phyloP scores from a whole-genome alignment of 306 rosid species.

The Vicia sativa region DNA sequence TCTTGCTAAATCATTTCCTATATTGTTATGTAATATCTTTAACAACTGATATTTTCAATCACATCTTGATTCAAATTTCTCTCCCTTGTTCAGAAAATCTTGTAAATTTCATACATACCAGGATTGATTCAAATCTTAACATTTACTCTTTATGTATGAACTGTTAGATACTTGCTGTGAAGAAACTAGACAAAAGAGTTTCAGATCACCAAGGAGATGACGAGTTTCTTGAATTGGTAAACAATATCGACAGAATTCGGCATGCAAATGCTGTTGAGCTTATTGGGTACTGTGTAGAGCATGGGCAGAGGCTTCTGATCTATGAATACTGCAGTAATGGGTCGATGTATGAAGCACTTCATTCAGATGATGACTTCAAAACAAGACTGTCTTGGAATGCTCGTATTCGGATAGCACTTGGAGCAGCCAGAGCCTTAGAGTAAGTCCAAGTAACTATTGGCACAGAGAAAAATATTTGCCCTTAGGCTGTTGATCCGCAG shows the following conservation, averaged over 20 bases:
- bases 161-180: slow-evolving; percentile 78
- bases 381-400: slow-evolving; percentile 74
- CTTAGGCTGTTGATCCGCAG: background rate
- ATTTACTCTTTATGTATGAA: slow-evolving; percentile 40
- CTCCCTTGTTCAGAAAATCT: slow-evolving; percentile 33
- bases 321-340: slow-evolving; percentile 82
- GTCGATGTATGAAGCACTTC: slow-evolving; percentile 76
- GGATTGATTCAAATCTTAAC: slow-evolving; percentile 35
- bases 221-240: slow-evolving; percentile 76
- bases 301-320: slow-evolving; percentile 84
- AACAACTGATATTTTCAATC: slow-evolving; percentile 20
- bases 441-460: slow-evolving; percentile 50
- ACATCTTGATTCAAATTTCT: slow-evolving; percentile 6
- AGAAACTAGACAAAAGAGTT: slow-evolving; percentile 76
- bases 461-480: background rate
- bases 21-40: slow-evolving; percentile 1
- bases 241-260: slow-evolving; percentile 75
- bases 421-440: slow-evolving; percentile 93
- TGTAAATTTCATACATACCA: slow-evolving; percentile 28
- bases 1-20: slow-evolving; percentile 25
- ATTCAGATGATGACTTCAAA: slow-evolving; percentile 68
- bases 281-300: slow-evolving; percentile 81
- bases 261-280: slow-evolving; percentile 81
- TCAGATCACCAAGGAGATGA: slow-evolving; percentile 71
- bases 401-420: slow-evolving; percentile 90